Evolutionary conservation across 2,329 filamentous ascomycete genomes (phyloP).

Genomic region (Escovopsis sp.): DNA sequence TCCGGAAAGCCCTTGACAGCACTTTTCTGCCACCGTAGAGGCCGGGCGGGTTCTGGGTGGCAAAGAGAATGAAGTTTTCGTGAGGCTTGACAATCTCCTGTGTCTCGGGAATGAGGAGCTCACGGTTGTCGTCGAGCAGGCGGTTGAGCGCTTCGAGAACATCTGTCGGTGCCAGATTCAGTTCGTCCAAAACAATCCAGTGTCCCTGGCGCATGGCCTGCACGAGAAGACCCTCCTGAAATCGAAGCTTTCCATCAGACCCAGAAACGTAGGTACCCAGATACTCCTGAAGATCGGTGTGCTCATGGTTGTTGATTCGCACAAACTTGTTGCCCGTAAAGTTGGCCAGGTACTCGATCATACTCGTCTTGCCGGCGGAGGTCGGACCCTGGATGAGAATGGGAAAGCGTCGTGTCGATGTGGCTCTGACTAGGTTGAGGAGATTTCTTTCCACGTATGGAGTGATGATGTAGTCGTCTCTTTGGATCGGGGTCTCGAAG

Average conservation of each 20-base stretch:
- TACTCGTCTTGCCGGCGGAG: slow-evolving; percentile 95
- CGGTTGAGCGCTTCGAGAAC: slow-evolving; percentile 93
- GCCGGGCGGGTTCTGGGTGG: slow-evolving; percentile 91
- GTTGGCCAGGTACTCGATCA: slow-evolving; percentile 98
- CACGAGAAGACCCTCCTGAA: slow-evolving; percentile 88
- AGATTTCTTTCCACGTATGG: slow-evolving; percentile 90
- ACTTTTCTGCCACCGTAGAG: slow-evolving; percentile 91
- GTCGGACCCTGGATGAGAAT: slow-evolving; percentile 94
- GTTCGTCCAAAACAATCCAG: slow-evolving; percentile 96
- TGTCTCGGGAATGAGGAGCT: slow-evolving; percentile 90
- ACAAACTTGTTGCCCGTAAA: slow-evolving; percentile 94
- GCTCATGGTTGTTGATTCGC: slow-evolving; percentile 98
- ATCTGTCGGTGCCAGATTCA: slow-evolving; percentile 93
- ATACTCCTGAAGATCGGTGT: slow-evolving; percentile 96
- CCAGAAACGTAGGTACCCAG: slow-evolving; percentile 86
- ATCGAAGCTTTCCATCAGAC: slow-evolving; percentile 67
- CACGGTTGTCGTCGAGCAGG: slow-evolving; percentile 87
- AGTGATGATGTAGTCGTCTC: slow-evolving; percentile 89
- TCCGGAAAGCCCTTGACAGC: slow-evolving; percentile 86
- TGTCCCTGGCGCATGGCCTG: slow-evolving; percentile 84
- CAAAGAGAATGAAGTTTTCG: slow-evolving; percentile 93
- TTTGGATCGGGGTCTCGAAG: slow-evolving; percentile 44
- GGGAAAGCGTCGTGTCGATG: slow-evolving; percentile 81
- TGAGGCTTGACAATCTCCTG: slow-evolving; percentile 89
- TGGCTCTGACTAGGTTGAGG: slow-evolving; percentile 83